These are phyloP conservation scores for Saccharomyces hybrid DNA, from an alignment of 1,139 yeast species.

Conservation along the genomic window DNA sequence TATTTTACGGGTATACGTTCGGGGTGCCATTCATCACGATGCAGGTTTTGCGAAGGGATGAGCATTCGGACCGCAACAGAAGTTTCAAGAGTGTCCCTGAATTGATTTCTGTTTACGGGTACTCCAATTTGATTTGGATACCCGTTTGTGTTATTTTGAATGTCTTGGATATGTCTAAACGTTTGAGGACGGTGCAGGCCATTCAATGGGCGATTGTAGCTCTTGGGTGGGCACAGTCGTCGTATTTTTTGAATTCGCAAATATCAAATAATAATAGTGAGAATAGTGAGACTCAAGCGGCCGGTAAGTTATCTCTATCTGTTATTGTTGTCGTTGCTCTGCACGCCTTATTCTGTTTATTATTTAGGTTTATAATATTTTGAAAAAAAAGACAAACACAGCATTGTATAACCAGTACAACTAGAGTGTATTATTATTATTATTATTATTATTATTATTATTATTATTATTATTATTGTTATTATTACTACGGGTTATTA, in stretches of 20 bases:
- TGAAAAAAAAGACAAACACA: constrained; percentile 5
- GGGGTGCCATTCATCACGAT: constrained; percentile 19
- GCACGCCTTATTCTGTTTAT: constrained; percentile 17
- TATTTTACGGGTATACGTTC: constrained; percentile 23
- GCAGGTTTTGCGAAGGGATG: constrained; percentile 15
- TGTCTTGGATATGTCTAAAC: constrained; percentile 9
- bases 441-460: no score
- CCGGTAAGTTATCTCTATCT: constrained; percentile 7
- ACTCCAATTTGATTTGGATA: constrained; percentile 27
- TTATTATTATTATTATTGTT: neutral
- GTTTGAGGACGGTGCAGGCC: neutral
- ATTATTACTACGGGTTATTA: neutral
- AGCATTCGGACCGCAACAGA: constrained; percentile 8
- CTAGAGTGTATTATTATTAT: neutral
- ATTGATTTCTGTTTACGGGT: constrained; percentile 25
- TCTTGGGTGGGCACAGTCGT: constrained; percentile 14
- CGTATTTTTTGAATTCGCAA: constrained; percentile 5
- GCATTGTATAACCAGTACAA: neutral
- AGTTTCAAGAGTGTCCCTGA: constrained; percentile 10
- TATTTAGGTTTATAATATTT: constrained; percentile 17
- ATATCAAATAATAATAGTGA: constrained; percentile 2
- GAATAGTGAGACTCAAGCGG: neutral
- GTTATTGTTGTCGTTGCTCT: constrained; percentile 10
- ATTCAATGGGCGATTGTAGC: constrained; percentile 10
- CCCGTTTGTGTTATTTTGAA: constrained; percentile 17